These are phyloP conservation scores for Collybia nuda DNA, from an alignment of 768 basidiomycete genomes.

Conservation along the genomic window DNA sequence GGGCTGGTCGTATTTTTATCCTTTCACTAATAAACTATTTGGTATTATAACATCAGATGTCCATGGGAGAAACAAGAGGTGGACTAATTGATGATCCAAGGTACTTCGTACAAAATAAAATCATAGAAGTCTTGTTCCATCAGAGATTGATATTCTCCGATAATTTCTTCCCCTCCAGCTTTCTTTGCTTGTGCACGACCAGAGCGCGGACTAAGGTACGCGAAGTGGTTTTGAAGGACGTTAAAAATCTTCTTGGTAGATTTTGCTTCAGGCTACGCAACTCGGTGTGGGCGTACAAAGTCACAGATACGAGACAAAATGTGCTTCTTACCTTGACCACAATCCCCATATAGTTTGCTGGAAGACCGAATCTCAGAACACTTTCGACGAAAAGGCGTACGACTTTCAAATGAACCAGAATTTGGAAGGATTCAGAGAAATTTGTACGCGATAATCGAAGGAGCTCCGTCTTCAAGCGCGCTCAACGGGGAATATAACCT, in stretches of 20 bases:
- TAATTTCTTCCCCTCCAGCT: slow-evolving; percentile 32
- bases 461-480: slow-evolving; percentile 74
- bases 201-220: slow-evolving; percentile 76
- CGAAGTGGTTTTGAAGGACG: slow-evolving; percentile 72
- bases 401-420: slow-evolving; percentile 91
- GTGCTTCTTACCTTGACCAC: slow-evolving; percentile 64
- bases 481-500: not conserved
- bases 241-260: slow-evolving; percentile 75
- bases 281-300: not conserved
- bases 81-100: slow-evolving; percentile 73
- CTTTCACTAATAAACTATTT: slow-evolving; percentile 50
- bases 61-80: slow-evolving; percentile 11
- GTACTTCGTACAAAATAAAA: slow-evolving; percentile 92
- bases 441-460: slow-evolving; percentile 89
- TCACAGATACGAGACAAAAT: not conserved
- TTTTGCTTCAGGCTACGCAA: slow-evolving; percentile 79
- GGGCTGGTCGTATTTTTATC: slow-evolving; percentile 63
- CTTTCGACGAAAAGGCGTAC: slow-evolving; percentile 92
- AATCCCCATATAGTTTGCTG: slow-evolving; percentile 85
- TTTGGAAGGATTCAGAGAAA: slow-evolving; percentile 95
- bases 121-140: slow-evolving; percentile 97
- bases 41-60: slow-evolving; percentile 30
- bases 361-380: slow-evolving; percentile 92
- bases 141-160: slow-evolving; percentile 88
- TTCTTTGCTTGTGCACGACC: slow-evolving; percentile 46